A percentile compares a stretch with the other conserved stretches of the same genome.
Evolutionary conservation across 2,329 filamentous ascomycete species (phyloP).

Genomic region (Clonostachys rosea): DNA sequence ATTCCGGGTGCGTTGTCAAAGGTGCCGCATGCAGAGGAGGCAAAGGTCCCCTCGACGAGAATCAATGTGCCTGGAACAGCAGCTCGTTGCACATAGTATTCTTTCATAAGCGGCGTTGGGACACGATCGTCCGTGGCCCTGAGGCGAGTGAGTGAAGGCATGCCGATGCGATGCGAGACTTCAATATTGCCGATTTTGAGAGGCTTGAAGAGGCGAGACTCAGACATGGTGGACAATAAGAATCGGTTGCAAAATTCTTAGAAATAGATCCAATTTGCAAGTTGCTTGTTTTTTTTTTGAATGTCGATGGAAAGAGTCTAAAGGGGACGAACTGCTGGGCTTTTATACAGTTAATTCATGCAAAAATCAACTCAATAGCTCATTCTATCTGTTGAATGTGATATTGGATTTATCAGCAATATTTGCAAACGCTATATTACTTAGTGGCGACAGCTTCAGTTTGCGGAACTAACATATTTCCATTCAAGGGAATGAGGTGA

Average conservation of each 20-base stretch:
- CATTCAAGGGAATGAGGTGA: too few relatives aligned
- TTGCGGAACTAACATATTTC: too few relatives aligned
- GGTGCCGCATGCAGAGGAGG: conserved; percentile 12
- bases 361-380: neutral
- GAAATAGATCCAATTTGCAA: neutral
- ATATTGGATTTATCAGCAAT: too few relatives aligned
- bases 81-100: conserved; percentile 40
- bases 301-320: neutral
- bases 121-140: conserved; percentile 31
- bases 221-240: too few relatives aligned
- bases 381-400: too few relatives aligned
- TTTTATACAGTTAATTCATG: neutral
- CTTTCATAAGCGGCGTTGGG: conserved; percentile 26
- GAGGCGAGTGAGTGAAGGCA: conserved; percentile 53
- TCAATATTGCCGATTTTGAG: conserved; percentile 30
- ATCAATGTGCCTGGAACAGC: conserved; percentile 33
- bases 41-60: conserved; percentile 39
- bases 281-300: neutral
- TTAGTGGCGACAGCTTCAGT: too few relatives aligned
- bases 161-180: conserved; percentile 39
- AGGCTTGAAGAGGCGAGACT: conserved; percentile 31
- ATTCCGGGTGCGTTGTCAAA: conserved; percentile 48
- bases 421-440: too few relatives aligned
- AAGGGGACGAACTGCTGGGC: neutral
- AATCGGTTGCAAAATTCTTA: too few relatives aligned